Percentiles rank a stretch among this genome's conserved stretches.
Conservation (phyloP, 169 alveolate genomes). For the Perkinsus chesapeaki region DNA sequence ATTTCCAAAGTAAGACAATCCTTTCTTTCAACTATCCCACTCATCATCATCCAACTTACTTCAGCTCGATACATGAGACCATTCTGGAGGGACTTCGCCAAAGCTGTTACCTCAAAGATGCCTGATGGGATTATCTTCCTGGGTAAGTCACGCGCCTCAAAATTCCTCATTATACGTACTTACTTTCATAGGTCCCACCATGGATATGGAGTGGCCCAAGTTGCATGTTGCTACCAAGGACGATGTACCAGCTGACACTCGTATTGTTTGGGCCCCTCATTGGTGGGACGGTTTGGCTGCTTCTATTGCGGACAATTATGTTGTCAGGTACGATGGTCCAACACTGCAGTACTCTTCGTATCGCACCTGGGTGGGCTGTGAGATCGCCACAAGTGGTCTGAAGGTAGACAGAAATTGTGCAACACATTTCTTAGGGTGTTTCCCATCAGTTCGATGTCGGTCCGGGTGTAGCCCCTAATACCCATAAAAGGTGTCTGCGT, state of each 20-base stretch:
- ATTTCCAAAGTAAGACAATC: background rate
- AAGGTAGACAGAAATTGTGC: background rate
- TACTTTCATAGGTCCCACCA: background rate
- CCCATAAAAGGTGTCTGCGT: background rate
- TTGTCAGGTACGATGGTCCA: background rate
- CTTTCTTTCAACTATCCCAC: too few relatives aligned
- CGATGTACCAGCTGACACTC: background rate
- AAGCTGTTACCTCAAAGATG: background rate
- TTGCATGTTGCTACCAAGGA: background rate
- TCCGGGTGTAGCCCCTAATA: background rate
- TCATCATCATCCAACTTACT: background rate
- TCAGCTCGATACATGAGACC: background rate
- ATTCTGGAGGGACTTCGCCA: constrained; percentile 3
- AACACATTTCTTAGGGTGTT: background rate
- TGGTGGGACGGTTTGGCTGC: background rate
- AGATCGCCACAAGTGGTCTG: background rate
- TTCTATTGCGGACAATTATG: background rate
- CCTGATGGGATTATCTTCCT: background rate
- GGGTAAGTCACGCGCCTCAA: background rate
- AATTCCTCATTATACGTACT: background rate
- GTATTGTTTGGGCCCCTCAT: background rate
- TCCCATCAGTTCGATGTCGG: background rate
- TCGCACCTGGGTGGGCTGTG: background rate
- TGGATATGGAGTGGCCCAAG: background rate
- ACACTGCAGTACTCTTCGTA: background rate